These are phyloP conservation scores for Mycena vulgaris DNA, from an alignment of 768 basidiomycete genomes.

Conservation along the genomic window DNA sequence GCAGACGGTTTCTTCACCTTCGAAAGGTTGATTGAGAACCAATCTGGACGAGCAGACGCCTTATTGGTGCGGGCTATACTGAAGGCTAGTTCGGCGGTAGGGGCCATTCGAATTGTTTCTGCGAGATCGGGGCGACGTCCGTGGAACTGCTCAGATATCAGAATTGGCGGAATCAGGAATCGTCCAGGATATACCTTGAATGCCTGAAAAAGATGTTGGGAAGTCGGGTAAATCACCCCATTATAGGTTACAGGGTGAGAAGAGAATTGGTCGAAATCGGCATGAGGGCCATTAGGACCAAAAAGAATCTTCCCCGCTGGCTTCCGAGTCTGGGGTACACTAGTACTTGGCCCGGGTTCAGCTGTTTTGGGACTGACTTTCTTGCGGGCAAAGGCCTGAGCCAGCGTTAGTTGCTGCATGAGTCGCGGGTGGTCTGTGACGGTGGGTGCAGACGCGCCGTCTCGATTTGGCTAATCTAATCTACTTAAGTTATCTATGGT, in stretches of 20 bases:
- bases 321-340: too few relatives aligned
- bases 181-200: slow-evolving; percentile 49
- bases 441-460: too few relatives aligned
- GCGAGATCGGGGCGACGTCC: slow-evolving; percentile 58
- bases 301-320: slow-evolving; percentile 32
- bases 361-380: slow-evolving; percentile 7
- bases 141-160: slow-evolving; percentile 53
- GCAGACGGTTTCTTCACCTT: slow-evolving; percentile 50
- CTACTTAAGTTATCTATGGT: too few relatives aligned
- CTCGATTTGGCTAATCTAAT: too few relatives aligned
- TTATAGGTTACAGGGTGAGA: slow-evolving; percentile 55
- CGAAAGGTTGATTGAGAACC: slow-evolving; percentile 62
- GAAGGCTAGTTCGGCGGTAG: slow-evolving; percentile 57
- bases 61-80: slow-evolving; percentile 58
- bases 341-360: neutral
- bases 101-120: slow-evolving; percentile 60
- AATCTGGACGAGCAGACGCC: slow-evolving; percentile 59
- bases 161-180: neutral
- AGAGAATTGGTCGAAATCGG: slow-evolving; percentile 62
- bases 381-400: slow-evolving; percentile 33
- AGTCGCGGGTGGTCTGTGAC: too few relatives aligned
- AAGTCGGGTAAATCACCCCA: slow-evolving; percentile 59
- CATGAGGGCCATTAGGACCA: slow-evolving; percentile 47
- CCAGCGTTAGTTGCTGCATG: slow-evolving; percentile 37
- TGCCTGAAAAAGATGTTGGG: slow-evolving; percentile 66